A percentile compares a stretch with the other conserved stretches of the same genome.
phyloP scores from a whole-genome alignment of 345 rosid genomes.

The Ricinus communis region DNA sequence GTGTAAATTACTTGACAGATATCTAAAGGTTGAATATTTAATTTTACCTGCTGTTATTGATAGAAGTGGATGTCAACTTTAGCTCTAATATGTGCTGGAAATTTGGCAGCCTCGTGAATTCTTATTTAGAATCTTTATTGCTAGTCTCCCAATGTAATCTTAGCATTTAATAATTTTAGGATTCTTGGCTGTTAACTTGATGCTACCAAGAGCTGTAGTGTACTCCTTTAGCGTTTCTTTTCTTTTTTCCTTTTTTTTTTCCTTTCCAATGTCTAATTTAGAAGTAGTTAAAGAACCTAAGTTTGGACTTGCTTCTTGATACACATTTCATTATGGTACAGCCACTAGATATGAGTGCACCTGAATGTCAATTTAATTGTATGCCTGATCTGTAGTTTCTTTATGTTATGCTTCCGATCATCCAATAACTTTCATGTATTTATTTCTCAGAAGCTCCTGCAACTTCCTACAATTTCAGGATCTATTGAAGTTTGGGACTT shows the following conservation, averaged over 20 bases:
- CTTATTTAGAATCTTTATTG: not conserved
- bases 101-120: not conserved
- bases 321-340: not conserved
- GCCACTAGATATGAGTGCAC: conserved; percentile 3
- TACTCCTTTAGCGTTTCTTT: not conserved
- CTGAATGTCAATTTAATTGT: conserved; percentile 2
- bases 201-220: not conserved
- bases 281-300: not conserved
- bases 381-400: not conserved
- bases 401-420: not conserved
- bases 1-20: conserved; percentile 76
- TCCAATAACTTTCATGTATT: conserved; percentile 13
- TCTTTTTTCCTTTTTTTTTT: not conserved
- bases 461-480: conserved; percentile 86
- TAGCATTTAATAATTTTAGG: not conserved
- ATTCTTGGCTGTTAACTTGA: not conserved
- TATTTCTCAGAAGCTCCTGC: conserved; percentile 74
- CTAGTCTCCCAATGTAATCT: not conserved
- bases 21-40: conserved; percentile 70
- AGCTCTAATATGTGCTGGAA: not conserved
- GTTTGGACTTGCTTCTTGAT: not conserved
- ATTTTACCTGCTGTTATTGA: conserved; percentile 2
- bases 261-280: no score
- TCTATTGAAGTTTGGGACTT: conserved; percentile 99
- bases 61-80: not conserved